phyloP scores from a whole-genome alignment of 805 yeast species.

The Candida suzukii region DNA sequence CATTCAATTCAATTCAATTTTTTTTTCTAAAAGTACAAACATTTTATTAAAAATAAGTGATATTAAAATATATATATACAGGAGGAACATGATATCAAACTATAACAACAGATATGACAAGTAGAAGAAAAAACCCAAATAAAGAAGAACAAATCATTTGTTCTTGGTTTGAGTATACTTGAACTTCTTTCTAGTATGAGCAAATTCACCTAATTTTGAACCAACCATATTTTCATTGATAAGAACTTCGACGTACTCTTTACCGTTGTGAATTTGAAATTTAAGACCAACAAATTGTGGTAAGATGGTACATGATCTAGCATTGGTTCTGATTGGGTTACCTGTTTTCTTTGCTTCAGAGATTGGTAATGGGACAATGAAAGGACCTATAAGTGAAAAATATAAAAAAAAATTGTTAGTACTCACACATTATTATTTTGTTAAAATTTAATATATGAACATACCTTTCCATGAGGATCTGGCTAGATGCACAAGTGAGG shows the following conservation, averaged over 20 bases:
- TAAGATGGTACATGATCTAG: conserved; percentile 86
- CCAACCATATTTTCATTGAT: conserved; percentile 97
- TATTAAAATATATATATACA: background rate
- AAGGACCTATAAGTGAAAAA: conserved; percentile 52
- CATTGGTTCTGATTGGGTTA: conserved; percentile 91
- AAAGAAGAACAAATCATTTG: conserved; percentile 20
- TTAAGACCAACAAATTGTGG: conserved; percentile 94
- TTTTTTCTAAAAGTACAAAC: too few relatives aligned
- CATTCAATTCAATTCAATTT: too few relatives aligned
- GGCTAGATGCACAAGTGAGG: conserved; percentile 31
- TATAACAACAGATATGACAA: background rate
- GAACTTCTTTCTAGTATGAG: conserved; percentile 86
- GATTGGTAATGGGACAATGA: conserved; percentile 90
- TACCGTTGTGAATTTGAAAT: conserved; percentile 95
- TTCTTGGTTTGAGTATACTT: conserved; percentile 75
- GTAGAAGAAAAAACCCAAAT: too few relatives aligned
- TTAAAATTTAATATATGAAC: conserved; percentile 6
- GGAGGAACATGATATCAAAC: background rate
- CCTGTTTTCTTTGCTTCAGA: conserved; percentile 75
- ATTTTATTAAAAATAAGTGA: too few relatives aligned
- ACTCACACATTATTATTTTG: background rate
- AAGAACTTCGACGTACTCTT: conserved; percentile 82
- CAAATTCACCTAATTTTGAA: conserved; percentile 89
- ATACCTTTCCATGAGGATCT: conserved; percentile 56
- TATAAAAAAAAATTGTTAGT: conserved; percentile 2